phyloP scores from a whole-genome alignment of 371 early-diverging fungal genomes.

The Mortierella polycephala region DNA sequence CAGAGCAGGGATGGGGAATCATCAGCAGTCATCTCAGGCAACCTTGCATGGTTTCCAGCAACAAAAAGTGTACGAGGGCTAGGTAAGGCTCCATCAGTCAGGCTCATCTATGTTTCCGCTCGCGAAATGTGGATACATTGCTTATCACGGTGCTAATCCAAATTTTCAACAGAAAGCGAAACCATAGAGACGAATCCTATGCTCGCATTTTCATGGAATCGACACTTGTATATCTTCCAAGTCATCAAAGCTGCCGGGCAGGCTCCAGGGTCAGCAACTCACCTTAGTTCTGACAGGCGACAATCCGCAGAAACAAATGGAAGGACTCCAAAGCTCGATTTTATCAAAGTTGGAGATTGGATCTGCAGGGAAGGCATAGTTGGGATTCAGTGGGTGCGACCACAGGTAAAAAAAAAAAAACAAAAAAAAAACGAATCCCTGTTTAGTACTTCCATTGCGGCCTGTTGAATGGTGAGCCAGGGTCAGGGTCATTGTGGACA shows the following conservation, averaged over 20 bases:
- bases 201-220: slow-evolving; percentile 75
- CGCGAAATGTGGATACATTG: too few relatives aligned
- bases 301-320: slow-evolving; percentile 16
- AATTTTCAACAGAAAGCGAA: slow-evolving; percentile 17
- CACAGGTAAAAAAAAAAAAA: slow-evolving; percentile 60
- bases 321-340: slow-evolving; percentile 57
- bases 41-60: slow-evolving; percentile 73
- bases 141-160: too few relatives aligned
- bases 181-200: slow-evolving; percentile 62
- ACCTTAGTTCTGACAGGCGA: slow-evolving; percentile 41
- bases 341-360: slow-evolving; percentile 70
- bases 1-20: slow-evolving; percentile 38
- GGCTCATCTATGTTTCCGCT: background rate
- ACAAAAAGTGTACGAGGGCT: slow-evolving; percentile 54
- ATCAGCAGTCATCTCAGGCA: slow-evolving; percentile 63
- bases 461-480: background rate
- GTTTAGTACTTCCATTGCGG: background rate
- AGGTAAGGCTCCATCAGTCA: slow-evolving; percentile 6
- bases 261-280: slow-evolving; percentile 17
- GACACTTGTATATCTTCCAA: slow-evolving; percentile 66
- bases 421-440: slow-evolving; percentile 1
- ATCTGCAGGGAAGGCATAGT: slow-evolving; percentile 73
- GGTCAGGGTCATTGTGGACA: too few relatives aligned
- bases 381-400: slow-evolving; percentile 80
- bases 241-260: slow-evolving; percentile 51